Base-by-base conservation (phyloP, 192 early-diverging fungal genomes). In the Podochytrium sp. region DNA sequence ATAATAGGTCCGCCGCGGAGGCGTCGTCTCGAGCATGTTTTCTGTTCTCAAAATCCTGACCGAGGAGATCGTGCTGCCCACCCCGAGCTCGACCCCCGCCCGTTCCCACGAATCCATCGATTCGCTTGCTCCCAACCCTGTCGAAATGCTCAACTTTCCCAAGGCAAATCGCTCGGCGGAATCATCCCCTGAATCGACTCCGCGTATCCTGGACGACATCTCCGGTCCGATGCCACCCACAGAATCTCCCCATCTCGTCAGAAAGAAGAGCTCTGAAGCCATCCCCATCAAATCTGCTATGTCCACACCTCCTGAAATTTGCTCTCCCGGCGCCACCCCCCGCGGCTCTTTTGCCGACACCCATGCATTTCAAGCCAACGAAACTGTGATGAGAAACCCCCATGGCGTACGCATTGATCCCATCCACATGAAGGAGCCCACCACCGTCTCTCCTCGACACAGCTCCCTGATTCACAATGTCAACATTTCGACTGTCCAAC, bases 11-110 rank as follows among this genome's bases (percentile, higher is more conserved):
- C 87, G 89, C n/a, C 23, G 43, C 4, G 97, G 96, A 5, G 94
- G 93, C 16, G 92, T 95, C 0, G 91, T 99, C 4, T 95, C 94
- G 7, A 95, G 93, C 62, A 75, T 99, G 53, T 98, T 98, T 80
- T 91, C 91, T 0, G 97, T 99, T 65, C 83, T 99, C 25, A 88
- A 90, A 4, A 85, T 98, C 58, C 94, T 99, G 69, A 92, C 93
- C 0, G 92, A 94, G 49, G 89, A 89, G 55, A 37, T 85, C 47
- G 60, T 75, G 18, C 29, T 42, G 59, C 35, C 59, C 47, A 49
- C 12, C n/a, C n/a, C 47, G 47, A 57, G 14, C 23, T 27, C 30
- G 55, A 57, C 25, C 23, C 55, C 30, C 14, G 25, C 14, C 55
- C 55, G 18, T 47, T 20, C n/a, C 43, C 43, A 10, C 10, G 12